Base-by-base conservation (phyloP, 495 filamentous ascomycete genomes). In the Hypoxylon lienhwacheense region DNA sequence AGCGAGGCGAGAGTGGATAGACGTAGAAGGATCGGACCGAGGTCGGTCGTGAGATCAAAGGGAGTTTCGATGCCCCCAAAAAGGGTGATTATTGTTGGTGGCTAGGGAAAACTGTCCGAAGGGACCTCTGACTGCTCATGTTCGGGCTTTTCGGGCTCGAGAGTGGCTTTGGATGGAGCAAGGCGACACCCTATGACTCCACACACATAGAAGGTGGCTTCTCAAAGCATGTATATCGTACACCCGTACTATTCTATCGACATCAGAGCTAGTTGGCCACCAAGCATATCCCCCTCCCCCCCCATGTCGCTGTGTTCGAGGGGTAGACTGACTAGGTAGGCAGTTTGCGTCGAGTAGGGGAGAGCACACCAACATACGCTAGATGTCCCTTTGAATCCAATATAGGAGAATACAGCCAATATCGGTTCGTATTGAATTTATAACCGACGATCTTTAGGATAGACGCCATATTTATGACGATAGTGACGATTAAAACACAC, bases 21-120 rank as follows among this genome's bases (percentile, higher is more conserved):
- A 16, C 26, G 26, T 12, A 42, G 24, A 47, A 61, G 58, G 52
- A 22, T 55, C 58, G 52, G 58, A 25, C 58, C 58, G 58, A 55
- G 43, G 19, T 37, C 28, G 19, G 47, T 51, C 47, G 31, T 8
- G n/a, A 47, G 11, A 42, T 21, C 16, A 29, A 33, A 12, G 17
- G 17, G 26, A 19, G 28, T 12, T 25, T 21, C 14, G 15, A 3
- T 31, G 20, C 29, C 47, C 37, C 42, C 37, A 29, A 56, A 37
- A 47, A 43, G 22, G 37, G 31, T 1, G 34, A 17, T 34, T 10
- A 19, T 8, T 40, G 47, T 61, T 61, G 52, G 58, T 53, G 17
- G 46, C 35, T 48, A 31, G 35, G 14, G 47, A 33, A n/a, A 39
- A 39, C 53, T n/a, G n/a, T n/a, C n/a, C n/a, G n/a, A 61, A 20